Percentiles rank a stretch among this genome's conserved stretches.
Conservation (phyloP, 2,329 filamentous ascomycete species). For the Paramyrothecium roridum region DNA sequence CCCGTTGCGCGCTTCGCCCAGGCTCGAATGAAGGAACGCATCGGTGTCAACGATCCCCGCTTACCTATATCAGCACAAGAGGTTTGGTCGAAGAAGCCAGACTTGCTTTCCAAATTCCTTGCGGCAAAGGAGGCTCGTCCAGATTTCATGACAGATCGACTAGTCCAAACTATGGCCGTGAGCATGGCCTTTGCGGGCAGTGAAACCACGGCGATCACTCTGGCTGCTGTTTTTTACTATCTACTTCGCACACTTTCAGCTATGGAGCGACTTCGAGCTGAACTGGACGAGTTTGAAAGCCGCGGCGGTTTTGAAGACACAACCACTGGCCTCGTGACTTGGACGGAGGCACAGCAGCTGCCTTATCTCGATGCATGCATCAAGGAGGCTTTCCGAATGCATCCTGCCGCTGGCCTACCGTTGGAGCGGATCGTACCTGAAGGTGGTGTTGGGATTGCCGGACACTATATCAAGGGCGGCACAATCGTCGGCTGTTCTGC, state of each 20-base stretch:
- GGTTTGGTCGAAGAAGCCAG: conserved; percentile 40
- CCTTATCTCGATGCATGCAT: conserved; percentile 75
- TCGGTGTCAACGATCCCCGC: conserved; percentile 36
- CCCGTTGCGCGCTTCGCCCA: conserved; percentile 71
- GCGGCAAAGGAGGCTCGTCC: conserved; percentile 65
- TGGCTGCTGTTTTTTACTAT: conserved; percentile 71
- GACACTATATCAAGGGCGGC: conserved; percentile 60
- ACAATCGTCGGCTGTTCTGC: conserved; percentile 73
- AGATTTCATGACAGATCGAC: conserved; percentile 67
- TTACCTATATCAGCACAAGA: conserved; percentile 30
- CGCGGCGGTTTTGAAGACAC: conserved; percentile 47
- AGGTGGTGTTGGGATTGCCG: conserved; percentile 61
- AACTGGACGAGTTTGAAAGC: conserved; percentile 59
- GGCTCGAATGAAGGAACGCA: conserved; percentile 63
- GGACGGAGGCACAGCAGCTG: conserved; percentile 66
- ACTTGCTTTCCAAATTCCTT: conserved; percentile 70
- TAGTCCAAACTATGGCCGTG: conserved; percentile 70
- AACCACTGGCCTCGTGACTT: conserved; percentile 62
- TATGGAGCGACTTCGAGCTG: conserved; percentile 53
- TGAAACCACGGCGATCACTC: conserved; percentile 75
- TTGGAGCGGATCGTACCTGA: conserved; percentile 71
- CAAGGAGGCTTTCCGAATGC: conserved; percentile 74
- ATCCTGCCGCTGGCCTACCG: conserved; percentile 70
- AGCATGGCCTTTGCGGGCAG: conserved; percentile 72
- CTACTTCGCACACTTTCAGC: conserved; percentile 60